Conservation (phyloP, 352 stramenopile genomes). For the Blastocystis sp. region DNA sequence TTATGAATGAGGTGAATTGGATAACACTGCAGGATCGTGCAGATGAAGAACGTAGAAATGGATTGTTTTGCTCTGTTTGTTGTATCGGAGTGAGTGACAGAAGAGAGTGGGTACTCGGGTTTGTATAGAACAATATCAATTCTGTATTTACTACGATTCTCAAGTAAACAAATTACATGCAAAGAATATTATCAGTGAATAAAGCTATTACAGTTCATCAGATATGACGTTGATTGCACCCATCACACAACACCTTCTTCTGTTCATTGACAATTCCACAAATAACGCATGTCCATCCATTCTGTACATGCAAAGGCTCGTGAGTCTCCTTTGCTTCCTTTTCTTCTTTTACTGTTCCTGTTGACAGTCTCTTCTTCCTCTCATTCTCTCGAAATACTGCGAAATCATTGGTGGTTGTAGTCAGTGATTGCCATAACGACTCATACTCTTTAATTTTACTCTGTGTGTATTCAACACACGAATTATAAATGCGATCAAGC, state of each 20-base stretch:
- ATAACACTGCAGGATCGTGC: not conserved
- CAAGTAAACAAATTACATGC: too few relatives aligned
- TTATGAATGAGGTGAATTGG: constrained; percentile 31
- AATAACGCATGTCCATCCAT: not conserved
- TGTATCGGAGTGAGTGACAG: not conserved
- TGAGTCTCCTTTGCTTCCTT: not conserved
- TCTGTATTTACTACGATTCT: too few relatives aligned
- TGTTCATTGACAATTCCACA: constrained; percentile 43
- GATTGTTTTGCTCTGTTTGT: not conserved
- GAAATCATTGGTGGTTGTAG: not conserved
- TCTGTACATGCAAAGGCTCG: not conserved
- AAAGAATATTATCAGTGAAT: too few relatives aligned
- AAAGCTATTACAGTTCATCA: not conserved
- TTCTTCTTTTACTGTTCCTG: not conserved
- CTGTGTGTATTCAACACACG: not conserved
- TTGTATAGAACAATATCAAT: too few relatives aligned
- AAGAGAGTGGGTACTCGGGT: too few relatives aligned
- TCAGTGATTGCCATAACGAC: not conserved
- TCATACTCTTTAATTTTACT: not conserved
- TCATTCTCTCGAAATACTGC: not conserved
- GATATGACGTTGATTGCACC: constrained; percentile 29
- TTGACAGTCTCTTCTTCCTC: not conserved
- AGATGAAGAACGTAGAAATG: not conserved
- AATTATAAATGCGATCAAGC: not conserved
- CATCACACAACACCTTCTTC: constrained; percentile 8